phyloP scores from a whole-genome alignment of 805 yeast genomes.

The Candida nemodendra region DNA sequence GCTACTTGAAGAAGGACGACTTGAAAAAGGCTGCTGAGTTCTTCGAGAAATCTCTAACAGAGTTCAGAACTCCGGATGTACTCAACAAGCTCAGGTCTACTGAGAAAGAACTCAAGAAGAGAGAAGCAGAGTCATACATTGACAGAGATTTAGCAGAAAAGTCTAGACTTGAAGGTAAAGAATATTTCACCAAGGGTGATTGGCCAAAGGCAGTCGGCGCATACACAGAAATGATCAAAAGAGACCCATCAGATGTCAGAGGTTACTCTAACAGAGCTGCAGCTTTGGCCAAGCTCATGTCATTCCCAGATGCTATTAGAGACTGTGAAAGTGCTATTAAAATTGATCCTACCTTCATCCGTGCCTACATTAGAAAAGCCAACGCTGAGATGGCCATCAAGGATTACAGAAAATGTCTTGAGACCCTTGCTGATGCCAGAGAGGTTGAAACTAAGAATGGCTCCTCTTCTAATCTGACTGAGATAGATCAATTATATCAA shows the following conservation, averaged over 20 bases:
- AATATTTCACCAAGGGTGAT: constrained; percentile 81
- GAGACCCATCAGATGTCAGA: constrained; percentile 96
- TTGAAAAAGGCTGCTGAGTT: constrained; percentile 68
- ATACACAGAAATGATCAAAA: constrained; percentile 91
- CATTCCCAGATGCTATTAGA: constrained; percentile 93
- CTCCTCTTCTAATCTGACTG: constrained; percentile 56
- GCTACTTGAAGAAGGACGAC: constrained; percentile 74
- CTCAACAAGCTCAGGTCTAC: constrained; percentile 82
- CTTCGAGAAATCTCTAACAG: constrained; percentile 91
- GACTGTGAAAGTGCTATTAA: constrained; percentile 91
- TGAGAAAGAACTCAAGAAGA: constrained; percentile 79
- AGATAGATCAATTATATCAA: constrained; percentile 77
- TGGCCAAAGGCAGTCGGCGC: constrained; percentile 97
- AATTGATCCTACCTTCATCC: constrained; percentile 82
- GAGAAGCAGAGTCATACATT: constrained; percentile 75
- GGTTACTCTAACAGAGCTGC: constrained; percentile 99
- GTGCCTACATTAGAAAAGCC: constrained; percentile 97
- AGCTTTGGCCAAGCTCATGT: constrained; percentile 87
- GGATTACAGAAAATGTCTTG: constrained; percentile 78
- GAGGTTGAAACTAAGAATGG: constrained; percentile 63
- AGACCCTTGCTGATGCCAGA: constrained; percentile 78
- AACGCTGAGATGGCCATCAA: constrained; percentile 88
- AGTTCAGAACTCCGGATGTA: constrained; percentile 94
- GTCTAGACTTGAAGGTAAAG: constrained; percentile 92
- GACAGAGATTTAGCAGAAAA: constrained; percentile 93